phyloP scores from a whole-genome alignment of 352 stramenopile species.

The Globisporangium perplexum region DNA sequence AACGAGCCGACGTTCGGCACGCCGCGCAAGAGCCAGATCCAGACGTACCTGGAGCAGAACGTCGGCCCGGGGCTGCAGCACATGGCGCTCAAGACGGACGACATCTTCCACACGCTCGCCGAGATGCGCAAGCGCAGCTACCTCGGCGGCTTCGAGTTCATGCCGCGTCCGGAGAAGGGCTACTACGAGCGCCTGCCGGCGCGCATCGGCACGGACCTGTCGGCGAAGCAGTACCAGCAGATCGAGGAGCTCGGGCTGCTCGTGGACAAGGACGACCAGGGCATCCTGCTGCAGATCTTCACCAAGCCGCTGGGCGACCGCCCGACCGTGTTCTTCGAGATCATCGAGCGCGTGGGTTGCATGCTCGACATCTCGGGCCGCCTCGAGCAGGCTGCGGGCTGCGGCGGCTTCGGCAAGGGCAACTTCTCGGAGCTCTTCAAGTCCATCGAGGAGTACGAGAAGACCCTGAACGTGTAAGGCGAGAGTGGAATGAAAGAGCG shows the following conservation, averaged over 20 bases:
- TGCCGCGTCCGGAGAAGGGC: conserved; percentile 67
- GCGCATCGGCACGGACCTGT: conserved; percentile 77
- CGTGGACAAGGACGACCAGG: conserved; percentile 94
- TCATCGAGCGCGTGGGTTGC: conserved; percentile 92
- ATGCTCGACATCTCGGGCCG: conserved; percentile 61
- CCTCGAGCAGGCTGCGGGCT: conserved; percentile 74
- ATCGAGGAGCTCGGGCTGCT: conserved; percentile 92
- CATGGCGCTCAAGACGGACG: conserved; percentile 94
- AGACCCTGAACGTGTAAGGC: conserved; percentile 70
- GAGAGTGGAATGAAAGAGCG: background rate
- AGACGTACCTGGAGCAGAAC: conserved; percentile 96
- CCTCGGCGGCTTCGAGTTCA: conserved; percentile 81
- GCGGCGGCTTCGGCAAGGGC: conserved; percentile 89
- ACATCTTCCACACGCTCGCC: conserved; percentile 93
- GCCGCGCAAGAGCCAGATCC: conserved; percentile 93
- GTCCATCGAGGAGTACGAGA: conserved; percentile 90
- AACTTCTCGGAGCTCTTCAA: conserved; percentile 93
- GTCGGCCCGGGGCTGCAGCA: conserved; percentile 93
- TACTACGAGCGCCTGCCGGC: conserved; percentile 91
- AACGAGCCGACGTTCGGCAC: conserved; percentile 95
- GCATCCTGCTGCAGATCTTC: conserved; percentile 92
- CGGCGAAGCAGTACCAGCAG: conserved; percentile 84
- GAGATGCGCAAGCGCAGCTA: conserved; percentile 77
- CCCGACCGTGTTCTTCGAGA: conserved; percentile 89
- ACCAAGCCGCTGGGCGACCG: conserved; percentile 86